Evolutionary conservation across 768 basidiomycete species (phyloP).

Genomic region (Lactifluus echinatus): DNA sequence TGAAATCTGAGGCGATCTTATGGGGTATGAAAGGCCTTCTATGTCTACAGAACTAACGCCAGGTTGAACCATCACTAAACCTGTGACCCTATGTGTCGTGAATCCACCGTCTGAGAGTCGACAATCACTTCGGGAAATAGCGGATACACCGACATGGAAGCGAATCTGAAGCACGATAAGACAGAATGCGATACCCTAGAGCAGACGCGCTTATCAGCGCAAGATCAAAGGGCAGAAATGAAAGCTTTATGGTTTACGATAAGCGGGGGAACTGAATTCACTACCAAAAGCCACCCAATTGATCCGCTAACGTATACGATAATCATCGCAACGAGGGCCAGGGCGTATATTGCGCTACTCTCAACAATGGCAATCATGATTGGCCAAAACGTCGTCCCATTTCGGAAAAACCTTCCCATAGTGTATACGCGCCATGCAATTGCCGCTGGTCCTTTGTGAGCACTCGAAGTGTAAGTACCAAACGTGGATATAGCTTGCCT

Average conservation of each 20-base stretch:
- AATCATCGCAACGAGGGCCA: not conserved
- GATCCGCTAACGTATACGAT: not conserved
- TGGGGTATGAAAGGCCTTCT: not conserved
- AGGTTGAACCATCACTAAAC: no score
- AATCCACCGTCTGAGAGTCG: not conserved
- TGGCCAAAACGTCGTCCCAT: not conserved
- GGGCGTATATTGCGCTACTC: conserved; percentile 3
- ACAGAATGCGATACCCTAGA: not conserved
- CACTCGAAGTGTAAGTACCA: not conserved
- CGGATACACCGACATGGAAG: not conserved
- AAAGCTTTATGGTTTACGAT: not conserved
- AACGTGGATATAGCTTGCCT: not conserved
- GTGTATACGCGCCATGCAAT: not conserved
- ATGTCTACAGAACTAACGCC: no score
- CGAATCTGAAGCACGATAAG: conserved; percentile 4
- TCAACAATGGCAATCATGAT: not conserved
- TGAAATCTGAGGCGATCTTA: not conserved
- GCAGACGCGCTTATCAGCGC: no score
- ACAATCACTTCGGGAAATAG: not conserved
- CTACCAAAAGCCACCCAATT: not conserved
- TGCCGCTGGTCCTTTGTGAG: not conserved
- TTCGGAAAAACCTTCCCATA: not conserved
- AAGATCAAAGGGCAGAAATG: no score
- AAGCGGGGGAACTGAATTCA: not conserved
- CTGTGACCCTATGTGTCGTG: no score